A percentile compares a stretch with the other conserved stretches of the same genome.
Evolutionary conservation across 257 asterid genomes (phyloP).

Genomic region (Petunia secreta): DNA sequence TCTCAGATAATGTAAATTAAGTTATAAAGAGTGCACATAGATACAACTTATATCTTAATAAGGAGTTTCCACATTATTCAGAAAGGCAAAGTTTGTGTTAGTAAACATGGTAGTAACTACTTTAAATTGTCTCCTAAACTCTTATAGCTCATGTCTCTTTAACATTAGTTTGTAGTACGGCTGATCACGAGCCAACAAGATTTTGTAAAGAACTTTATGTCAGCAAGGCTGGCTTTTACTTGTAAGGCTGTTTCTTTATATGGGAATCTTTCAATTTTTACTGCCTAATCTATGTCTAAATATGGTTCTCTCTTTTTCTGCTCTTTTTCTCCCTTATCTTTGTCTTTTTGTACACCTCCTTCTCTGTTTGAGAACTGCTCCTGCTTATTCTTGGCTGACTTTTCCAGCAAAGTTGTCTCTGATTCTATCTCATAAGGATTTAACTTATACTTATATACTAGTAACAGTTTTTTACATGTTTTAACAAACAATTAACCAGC

Average conservation of each 20-base stretch:
- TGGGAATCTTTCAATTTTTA: conserved; percentile 29
- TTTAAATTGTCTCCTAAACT: background rate
- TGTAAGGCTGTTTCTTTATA: conserved; percentile 8
- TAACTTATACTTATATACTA: background rate
- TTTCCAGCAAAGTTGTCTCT: background rate
- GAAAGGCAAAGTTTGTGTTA: background rate
- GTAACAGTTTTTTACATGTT: background rate
- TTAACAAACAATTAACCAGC: too few species aligned
- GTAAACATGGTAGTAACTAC: background rate
- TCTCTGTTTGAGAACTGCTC: background rate
- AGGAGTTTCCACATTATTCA: background rate
- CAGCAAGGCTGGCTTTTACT: conserved; percentile 26
- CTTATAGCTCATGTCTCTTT: background rate
- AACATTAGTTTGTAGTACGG: background rate
- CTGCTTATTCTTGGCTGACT: background rate
- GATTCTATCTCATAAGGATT: conserved; percentile 1
- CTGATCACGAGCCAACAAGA: conserved; percentile 19
- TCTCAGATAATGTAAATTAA: background rate
- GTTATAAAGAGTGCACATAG: background rate
- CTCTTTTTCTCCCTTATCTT: background rate
- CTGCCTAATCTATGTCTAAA: conserved; percentile 23
- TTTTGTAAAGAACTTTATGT: conserved; percentile 13
- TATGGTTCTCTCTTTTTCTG: conserved; percentile 15
- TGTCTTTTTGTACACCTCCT: conserved; percentile 21
- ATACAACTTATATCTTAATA: background rate